phyloP scores from a whole-genome alignment of 306 rosid species.

The Canavalia ensiformis region DNA sequence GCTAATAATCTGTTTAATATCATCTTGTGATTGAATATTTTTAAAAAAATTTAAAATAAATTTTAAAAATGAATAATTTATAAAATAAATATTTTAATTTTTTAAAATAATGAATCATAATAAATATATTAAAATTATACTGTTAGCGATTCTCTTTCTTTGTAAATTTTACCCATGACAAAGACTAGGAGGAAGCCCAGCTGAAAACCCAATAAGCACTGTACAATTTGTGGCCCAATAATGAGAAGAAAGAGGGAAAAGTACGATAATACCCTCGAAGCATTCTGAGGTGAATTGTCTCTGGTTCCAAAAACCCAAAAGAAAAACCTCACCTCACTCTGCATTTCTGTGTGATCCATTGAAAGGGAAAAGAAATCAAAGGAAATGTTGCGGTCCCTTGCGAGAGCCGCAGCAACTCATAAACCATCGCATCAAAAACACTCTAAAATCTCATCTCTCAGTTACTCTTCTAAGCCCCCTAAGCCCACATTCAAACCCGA shows the following conservation, averaged over 20 bases:
- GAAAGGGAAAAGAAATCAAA: background rate
- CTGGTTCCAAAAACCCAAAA: slow-evolving; percentile 36
- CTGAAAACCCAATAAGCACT: no score
- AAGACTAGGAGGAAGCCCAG: no score
- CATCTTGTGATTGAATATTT: no score
- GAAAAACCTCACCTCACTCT: slow-evolving; percentile 49
- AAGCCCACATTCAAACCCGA: slow-evolving; percentile 50
- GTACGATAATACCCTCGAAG: slow-evolving; percentile 39
- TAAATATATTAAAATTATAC: no score
- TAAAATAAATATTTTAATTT: no score
- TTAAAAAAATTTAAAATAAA: no score
- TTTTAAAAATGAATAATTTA: no score
- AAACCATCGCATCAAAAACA: slow-evolving; percentile 42
- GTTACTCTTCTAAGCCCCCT: slow-evolving; percentile 59
- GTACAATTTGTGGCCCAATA: background rate
- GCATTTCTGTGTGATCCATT: background rate
- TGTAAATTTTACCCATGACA: no score
- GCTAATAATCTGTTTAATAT: no score
- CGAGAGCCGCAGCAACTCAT: slow-evolving; percentile 53
- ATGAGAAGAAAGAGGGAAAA: background rate
- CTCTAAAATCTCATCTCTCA: slow-evolving; percentile 46
- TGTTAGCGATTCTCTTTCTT: no score
- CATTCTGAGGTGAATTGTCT: background rate
- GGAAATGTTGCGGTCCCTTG: slow-evolving; percentile 69
- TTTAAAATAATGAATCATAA: no score